Evolutionary conservation across 768 basidiomycete species (phyloP), one percentile per base, ranked within the genome.

Genomic region (Panellus pusillus): DNA sequence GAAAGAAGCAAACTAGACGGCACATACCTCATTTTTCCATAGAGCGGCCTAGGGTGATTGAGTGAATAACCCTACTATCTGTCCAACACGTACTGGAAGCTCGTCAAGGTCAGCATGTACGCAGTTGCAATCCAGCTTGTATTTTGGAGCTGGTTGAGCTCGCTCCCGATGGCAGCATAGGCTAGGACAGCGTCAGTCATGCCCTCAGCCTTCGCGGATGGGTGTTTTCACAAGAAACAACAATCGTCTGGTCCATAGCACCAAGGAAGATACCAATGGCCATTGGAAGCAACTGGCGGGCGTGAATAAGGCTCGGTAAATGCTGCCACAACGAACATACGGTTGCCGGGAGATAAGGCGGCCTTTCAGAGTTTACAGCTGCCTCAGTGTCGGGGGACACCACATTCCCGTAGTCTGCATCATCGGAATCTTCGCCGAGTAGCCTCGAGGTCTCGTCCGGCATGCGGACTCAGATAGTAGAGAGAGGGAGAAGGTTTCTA

Each of bases 81-180:
- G 41, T 31, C 52, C 8, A 32, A 31, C 20, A 69, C 76, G 41
- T 42, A 84, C 83, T 84, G 84, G 56, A 85, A 81, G 53, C 78
- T 81, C 0, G 83, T 80, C 36, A 80, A 67, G 0, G 82, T 82
- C 50, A 86, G 64, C 70, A 86, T 75, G 61, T 85, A 85, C 0
- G 79, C 78, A 0, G 83, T 85, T 4, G 82, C 79, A 27, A 86
- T 81, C 83, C 83, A 86, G 57, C 82, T 83, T 0, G 83, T 83
- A 51, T 79, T 84, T 55, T 85, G 81, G 4, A 86, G 73, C 63
- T 82, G 76, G 6, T 83, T 75, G 6, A 86, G 68, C 57, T 85
- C 82, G 61, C 77, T 80, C 20, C 81, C 81, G 50, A 83, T 83
- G 0, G 77, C 69, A 9, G 80, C 79, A 55, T 80, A 81, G 0